Conservation (phyloP, 176 grass and related monocot genomes). For the Saccharum officinarum region DNA sequence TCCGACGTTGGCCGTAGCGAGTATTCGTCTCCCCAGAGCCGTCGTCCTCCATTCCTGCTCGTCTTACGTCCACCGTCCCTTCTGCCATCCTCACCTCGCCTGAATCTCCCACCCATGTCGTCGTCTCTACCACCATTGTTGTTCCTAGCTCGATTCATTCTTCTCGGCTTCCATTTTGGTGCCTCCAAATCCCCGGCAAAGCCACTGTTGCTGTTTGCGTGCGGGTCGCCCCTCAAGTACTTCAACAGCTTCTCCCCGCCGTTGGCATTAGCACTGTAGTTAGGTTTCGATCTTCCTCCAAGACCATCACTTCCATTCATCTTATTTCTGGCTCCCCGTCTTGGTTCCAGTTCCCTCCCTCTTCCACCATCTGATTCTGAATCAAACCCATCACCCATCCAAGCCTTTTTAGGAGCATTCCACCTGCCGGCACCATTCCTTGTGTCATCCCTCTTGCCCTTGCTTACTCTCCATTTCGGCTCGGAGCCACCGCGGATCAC, state of each 20-base stretch:
- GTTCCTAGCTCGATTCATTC: slow-evolving; percentile 9
- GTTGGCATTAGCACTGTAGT: not conserved
- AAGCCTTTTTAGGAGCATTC: not conserved
- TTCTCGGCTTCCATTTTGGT: slow-evolving; percentile 49
- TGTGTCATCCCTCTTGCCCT: not conserved
- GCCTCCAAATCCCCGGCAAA: slow-evolving; percentile 32
- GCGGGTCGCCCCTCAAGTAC: not conserved
- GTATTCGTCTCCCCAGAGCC: slow-evolving; percentile 24
- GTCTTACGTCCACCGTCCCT: not conserved
- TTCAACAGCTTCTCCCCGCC: not conserved
- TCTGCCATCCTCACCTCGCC: not conserved
- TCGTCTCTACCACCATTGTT: not conserved
- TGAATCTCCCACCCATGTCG: not conserved
- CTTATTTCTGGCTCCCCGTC: slow-evolving; percentile 12
- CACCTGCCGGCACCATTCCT: not conserved
- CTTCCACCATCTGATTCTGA: slow-evolving; percentile 1
- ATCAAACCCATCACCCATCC: not conserved
- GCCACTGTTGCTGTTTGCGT: not conserved
- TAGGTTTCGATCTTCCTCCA: not conserved
- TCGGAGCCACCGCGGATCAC: not conserved
- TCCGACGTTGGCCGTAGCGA: slow-evolving; percentile 40
- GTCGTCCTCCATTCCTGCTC: not conserved
- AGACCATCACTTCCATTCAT: not conserved
- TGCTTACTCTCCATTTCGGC: slow-evolving; percentile 24
- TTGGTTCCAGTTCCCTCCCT: not conserved